Evolutionary conservation across 805 yeast genomes (phyloP).

Genomic region (Blastobotrys attinorum): DNA sequence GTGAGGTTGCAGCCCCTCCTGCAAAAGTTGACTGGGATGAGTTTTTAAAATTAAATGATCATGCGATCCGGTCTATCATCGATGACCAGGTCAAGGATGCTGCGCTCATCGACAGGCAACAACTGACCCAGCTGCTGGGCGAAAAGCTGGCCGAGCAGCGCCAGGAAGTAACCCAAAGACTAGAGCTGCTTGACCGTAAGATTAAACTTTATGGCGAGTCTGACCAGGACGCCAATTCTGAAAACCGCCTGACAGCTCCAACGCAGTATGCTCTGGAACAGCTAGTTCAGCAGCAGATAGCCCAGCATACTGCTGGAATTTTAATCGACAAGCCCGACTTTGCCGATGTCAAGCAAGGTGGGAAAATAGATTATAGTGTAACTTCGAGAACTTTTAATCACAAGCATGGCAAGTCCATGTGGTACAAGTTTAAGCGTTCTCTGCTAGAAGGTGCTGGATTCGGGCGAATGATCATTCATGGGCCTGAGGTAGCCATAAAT

Average conservation of each 20-base stretch:
- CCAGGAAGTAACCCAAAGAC: neutral
- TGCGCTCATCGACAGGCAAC: neutral
- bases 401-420: slow-evolving; percentile 6
- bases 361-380: slow-evolving; percentile 17
- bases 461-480: slow-evolving; percentile 10
- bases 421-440: slow-evolving; percentile 7
- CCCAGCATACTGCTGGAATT: neutral
- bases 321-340: slow-evolving; percentile 12
- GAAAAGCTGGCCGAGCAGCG: slow-evolving; percentile 1
- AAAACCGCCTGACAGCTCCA: neutral
- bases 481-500: slow-evolving; percentile 17
- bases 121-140: neutral
- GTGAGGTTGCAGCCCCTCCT: neutral
- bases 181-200: slow-evolving; percentile 3
- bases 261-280: slow-evolving; percentile 4
- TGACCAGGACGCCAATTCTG: neutral
- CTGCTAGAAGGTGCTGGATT: slow-evolving; percentile 12
- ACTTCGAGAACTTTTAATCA: slow-evolving; percentile 20
- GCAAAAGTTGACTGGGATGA: slow-evolving; percentile 5
- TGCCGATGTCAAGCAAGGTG: slow-evolving; percentile 20
- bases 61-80: neutral
- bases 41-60: slow-evolving; percentile 1
- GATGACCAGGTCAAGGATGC: slow-evolving; percentile 1
- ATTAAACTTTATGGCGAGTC: neutral
- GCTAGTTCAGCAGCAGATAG: slow-evolving; percentile 1